phyloP scores from a whole-genome alignment of 192 early-diverging fungal genomes.

The Chytriomyces hyalinus region DNA sequence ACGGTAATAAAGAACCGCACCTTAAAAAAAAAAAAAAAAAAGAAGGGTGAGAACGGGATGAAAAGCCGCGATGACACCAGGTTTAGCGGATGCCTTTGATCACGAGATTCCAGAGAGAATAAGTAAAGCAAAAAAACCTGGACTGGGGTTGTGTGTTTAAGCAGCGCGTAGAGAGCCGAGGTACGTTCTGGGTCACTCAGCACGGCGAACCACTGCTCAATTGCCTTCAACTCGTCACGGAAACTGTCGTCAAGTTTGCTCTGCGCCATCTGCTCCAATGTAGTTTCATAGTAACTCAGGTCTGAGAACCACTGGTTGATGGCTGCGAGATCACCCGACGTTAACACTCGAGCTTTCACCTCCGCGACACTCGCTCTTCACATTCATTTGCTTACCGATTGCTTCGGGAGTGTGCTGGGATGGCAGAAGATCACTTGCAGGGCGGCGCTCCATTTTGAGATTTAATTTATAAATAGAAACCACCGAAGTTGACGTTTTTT shows the following conservation, averaged over 20 bases:
- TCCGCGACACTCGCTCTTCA: not conserved
- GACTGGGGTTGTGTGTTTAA: slow-evolving; percentile 88
- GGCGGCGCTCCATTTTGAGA: not conserved
- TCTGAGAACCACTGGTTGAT: slow-evolving; percentile 94
- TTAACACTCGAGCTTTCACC: not conserved
- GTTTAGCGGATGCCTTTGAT: no score
- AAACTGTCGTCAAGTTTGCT: slow-evolving; percentile 51
- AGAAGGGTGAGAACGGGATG: no score
- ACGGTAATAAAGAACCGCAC: slow-evolving; percentile 90
- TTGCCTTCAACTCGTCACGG: slow-evolving; percentile 89
- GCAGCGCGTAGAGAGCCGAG: slow-evolving; percentile 87
- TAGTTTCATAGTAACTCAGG: slow-evolving; percentile 87
- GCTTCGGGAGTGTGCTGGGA: slow-evolving; percentile 15
- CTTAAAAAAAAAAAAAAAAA: no score
- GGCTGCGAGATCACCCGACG: slow-evolving; percentile 39
- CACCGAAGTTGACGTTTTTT: no score
- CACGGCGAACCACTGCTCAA: slow-evolving; percentile 94
- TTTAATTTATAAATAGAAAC: no score
- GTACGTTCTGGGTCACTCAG: slow-evolving; percentile 90
- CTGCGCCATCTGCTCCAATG: slow-evolving; percentile 87
- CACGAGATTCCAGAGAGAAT: no score
- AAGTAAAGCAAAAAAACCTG: slow-evolving; percentile 60
- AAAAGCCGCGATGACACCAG: no score
- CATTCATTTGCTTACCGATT: not conserved
- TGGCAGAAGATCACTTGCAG: slow-evolving; percentile 1